A percentile compares a stretch with the other conserved stretches of the same genome.
phyloP scores from a whole-genome alignment of 176 grass and related monocot genomes.

The Eragrostis curvula region DNA sequence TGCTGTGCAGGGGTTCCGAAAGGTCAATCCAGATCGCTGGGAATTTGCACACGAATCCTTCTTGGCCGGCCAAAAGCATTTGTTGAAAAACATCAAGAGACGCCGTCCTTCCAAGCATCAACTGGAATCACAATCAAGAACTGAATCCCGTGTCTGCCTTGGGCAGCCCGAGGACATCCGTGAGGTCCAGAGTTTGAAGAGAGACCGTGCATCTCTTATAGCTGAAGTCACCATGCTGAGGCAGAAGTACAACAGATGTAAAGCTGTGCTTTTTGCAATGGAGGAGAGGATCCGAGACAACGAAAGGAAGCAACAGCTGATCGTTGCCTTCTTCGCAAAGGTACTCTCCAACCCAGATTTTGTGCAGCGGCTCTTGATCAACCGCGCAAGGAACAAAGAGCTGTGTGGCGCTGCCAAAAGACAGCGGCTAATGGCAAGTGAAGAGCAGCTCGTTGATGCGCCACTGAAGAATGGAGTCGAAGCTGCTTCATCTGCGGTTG shows the following conservation, averaged over 20 bases:
- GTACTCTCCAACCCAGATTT: slow-evolving; percentile 40
- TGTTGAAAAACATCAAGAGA: slow-evolving; percentile 56
- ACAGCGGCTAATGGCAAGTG: slow-evolving; percentile 28
- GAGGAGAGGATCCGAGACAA: slow-evolving; percentile 49
- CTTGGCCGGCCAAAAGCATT: slow-evolving; percentile 52
- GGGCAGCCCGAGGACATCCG: not conserved
- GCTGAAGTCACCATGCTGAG: slow-evolving; percentile 51
- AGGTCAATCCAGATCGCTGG: slow-evolving; percentile 54
- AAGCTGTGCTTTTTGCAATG: slow-evolving; percentile 51
- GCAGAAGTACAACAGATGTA: slow-evolving; percentile 33
- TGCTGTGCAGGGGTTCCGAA: slow-evolving; percentile 55
- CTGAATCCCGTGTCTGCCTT: not conserved
- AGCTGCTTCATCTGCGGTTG: not conserved
- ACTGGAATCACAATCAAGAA: not conserved
- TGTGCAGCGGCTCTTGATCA: slow-evolving; percentile 36
- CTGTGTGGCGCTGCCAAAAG: slow-evolving; percentile 18
- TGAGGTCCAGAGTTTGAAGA: slow-evolving; percentile 32
- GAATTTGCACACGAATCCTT: slow-evolving; percentile 59
- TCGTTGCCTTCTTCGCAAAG: slow-evolving; percentile 38
- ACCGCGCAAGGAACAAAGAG: slow-evolving; percentile 18
- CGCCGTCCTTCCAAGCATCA: slow-evolving; percentile 35
- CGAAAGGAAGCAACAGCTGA: slow-evolving; percentile 52
- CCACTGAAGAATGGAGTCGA: not conserved
- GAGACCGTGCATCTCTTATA: slow-evolving; percentile 39
- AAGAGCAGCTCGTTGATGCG: slow-evolving; percentile 10